Conservation (phyloP, 257 asterid species). For the Ilex asprella region DNA sequence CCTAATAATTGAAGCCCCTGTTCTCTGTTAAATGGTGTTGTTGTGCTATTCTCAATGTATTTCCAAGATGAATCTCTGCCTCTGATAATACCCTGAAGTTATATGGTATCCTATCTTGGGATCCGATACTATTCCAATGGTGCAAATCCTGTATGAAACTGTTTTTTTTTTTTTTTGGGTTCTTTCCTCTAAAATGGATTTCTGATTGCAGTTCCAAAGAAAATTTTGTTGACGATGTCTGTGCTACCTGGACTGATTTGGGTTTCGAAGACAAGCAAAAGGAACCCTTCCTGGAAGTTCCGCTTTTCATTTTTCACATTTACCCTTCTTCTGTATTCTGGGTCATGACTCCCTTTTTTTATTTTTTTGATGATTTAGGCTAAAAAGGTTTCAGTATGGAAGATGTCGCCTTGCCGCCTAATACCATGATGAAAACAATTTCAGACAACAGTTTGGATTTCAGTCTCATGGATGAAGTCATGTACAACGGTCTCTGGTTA, state of each 20-base stretch:
- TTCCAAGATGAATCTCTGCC: not conserved
- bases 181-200: conserved; percentile 30
- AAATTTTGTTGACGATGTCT: conserved; percentile 29
- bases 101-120: not conserved
- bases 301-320: conserved; percentile 36
- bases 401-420: conserved; percentile 45
- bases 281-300: conserved; percentile 31
- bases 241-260: conserved; percentile 28
- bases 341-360: conserved; percentile 21
- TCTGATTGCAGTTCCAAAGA: conserved; percentile 41
- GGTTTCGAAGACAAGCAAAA: conserved; percentile 42
- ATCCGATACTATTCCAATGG: not conserved
- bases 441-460: conserved; percentile 35
- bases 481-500: conserved; percentile 79
- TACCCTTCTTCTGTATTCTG: conserved; percentile 35
- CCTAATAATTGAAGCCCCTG: not conserved
- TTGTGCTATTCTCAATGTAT: too few species aligned
- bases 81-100: too few species aligned
- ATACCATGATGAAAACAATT: conserved; percentile 28
- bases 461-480: conserved; percentile 54
- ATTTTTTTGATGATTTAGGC: conserved; percentile 11
- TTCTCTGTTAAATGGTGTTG: too few species aligned
- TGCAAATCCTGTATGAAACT: not conserved
- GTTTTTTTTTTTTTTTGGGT: not conserved
- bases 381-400: conserved; percentile 40